Percentiles rank a stretch among this genome's conserved stretches.
These are phyloP conservation scores for Arxiozyma telluris DNA, from an alignment of 1,139 yeast species.

Conservation along the genomic window DNA sequence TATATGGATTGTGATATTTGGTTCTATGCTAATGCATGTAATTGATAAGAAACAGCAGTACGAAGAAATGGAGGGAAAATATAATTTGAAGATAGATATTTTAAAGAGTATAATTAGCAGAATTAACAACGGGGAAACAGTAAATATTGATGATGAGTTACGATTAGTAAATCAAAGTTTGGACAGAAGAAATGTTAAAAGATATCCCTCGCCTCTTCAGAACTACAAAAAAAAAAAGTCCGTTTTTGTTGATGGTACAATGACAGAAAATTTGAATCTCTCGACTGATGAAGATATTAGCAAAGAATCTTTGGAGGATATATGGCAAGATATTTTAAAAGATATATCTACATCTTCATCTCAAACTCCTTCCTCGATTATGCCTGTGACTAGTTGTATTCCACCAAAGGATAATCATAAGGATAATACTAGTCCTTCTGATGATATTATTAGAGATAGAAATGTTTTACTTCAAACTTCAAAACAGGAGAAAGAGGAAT, in stretches of 20 bases:
- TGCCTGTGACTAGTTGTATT: no score
- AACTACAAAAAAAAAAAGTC: background rate
- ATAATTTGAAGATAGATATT: slow-evolving; percentile 28
- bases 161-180: slow-evolving; percentile 24
- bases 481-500: slow-evolving; percentile 22
- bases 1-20: slow-evolving; percentile 29
- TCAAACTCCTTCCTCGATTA: background rate
- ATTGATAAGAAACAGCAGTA: slow-evolving; percentile 34
- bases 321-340: slow-evolving; percentile 21
- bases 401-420: background rate
- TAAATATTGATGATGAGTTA: slow-evolving; percentile 28
- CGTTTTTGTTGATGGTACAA: background rate
- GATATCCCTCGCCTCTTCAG: background rate
- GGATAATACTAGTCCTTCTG: background rate
- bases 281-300: slow-evolving; percentile 8
- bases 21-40: slow-evolving; percentile 32
- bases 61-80: slow-evolving; percentile 34
- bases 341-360: background rate
- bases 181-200: background rate
- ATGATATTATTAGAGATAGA: slow-evolving; percentile 16
- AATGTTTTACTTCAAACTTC: slow-evolving; percentile 17
- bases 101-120: slow-evolving; percentile 27
- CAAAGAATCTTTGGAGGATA: slow-evolving; percentile 23
- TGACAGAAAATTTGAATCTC: background rate
- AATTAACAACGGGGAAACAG: slow-evolving; percentile 21